Evolutionary conservation across 1,284 basidiomycete genomes (phyloP).

Genomic region (Trametes hirsuta): DNA sequence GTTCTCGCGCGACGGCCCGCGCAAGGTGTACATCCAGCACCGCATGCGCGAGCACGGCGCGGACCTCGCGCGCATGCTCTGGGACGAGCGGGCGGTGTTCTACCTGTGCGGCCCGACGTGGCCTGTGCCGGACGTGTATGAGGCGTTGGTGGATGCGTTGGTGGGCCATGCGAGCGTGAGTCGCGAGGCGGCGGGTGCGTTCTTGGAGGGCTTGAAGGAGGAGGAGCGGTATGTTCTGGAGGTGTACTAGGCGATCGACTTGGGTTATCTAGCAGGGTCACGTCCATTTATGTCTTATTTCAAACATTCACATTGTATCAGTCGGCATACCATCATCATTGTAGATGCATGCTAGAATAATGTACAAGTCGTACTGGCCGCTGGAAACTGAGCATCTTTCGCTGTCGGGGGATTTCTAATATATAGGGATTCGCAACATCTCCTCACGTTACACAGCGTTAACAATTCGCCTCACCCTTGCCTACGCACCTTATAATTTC

Average conservation of each 20-base stretch:
- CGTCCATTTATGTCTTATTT: too few species aligned
- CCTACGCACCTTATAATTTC: too few species aligned
- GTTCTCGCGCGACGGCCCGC: conserved; percentile 91
- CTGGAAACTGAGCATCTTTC: too few species aligned
- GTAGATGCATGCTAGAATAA: too few species aligned
- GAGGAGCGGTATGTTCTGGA: conserved; percentile 98
- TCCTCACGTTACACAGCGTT: too few species aligned
- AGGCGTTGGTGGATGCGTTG: conserved; percentile 85
- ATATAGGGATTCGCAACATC: too few species aligned
- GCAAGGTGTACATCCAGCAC: conserved; percentile 98
- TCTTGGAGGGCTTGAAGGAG: conserved; percentile 92
- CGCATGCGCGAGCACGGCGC: conserved; percentile 93
- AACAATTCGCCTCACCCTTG: too few species aligned
- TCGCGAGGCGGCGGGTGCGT: conserved; percentile 74
- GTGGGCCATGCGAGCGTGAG: conserved; percentile 73
- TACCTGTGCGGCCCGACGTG: conserved; percentile 98
- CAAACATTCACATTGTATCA: too few species aligned
- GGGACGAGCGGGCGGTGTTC: conserved; percentile 80
- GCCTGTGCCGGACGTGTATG: conserved; percentile 97
- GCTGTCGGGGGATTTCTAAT: too few species aligned
- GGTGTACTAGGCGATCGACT: conserved; percentile 47
- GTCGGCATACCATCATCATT: too few species aligned
- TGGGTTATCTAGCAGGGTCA: too few species aligned
- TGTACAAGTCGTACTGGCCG: too few species aligned
- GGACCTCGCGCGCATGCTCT: conserved; percentile 75